Evolutionary conservation across 2,329 filamentous ascomycete species (phyloP), one percentile per base, ranked within the genome.

Genomic region (Aspergillus jensenii): DNA sequence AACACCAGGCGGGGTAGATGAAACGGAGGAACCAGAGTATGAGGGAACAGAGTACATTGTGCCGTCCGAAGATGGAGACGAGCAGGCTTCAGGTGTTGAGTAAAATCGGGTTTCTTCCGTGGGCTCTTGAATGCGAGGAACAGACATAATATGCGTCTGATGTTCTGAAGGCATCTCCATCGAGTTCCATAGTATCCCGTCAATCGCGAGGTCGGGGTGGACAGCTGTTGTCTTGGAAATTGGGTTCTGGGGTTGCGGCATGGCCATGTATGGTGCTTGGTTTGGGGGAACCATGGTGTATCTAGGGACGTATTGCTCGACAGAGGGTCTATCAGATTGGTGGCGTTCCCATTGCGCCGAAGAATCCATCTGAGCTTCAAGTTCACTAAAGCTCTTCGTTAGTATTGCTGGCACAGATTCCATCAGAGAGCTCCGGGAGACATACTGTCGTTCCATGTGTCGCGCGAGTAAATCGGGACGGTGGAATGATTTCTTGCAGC

Each of bases 371-470:
- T 75, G 72, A 47, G 71, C 66, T 51, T 76, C 73, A 37, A 75
- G 62, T 48, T 75, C 73, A 61, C 73, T 76, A 46, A 31, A 43
- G 27, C 11, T 4, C 1, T 11, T 41, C 25, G 25, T 15, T 33
- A 54, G 31, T 31, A 37, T 35, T 21, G 25, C 4, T 6, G 31
- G 11, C 14, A 21, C 6, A n/a, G 1, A 3, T 3, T n/a, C n/a
- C 6, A 33, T 4, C 33, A 12, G 6, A 17, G 44, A 33, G 74
- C 77, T 67, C 9, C 6, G 6, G 50, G 8, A 46, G 7, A 47
- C 56, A 40, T 68, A 81, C 79, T 81, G 79, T 74, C 78, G 74
- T 64, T 80, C 79, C 70, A 80, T 76, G 65, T 81, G 79, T 27
- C 79, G 75, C 35, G 76, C 69, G 46, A 81, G 70, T 45, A 81